Evolutionary conservation across 208 protist species (phyloP).

Genomic region (Leishmania lainsoni): DNA sequence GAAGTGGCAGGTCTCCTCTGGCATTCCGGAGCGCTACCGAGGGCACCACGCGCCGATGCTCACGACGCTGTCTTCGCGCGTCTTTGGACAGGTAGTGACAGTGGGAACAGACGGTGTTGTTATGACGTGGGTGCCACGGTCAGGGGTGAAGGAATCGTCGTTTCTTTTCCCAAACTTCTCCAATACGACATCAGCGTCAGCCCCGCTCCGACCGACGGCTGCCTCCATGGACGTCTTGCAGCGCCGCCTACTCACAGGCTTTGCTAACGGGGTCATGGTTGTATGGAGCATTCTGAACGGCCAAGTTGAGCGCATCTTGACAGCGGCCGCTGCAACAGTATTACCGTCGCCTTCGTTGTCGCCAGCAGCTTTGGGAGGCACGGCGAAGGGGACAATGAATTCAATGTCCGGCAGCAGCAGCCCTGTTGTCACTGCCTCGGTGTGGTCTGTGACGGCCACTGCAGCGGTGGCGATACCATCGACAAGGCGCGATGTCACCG

Average conservation of each 20-base stretch:
- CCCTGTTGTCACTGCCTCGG: background rate
- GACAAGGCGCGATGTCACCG: conserved; percentile 51
- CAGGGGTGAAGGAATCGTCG: conserved; percentile 61
- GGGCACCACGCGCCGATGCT: conserved; percentile 70
- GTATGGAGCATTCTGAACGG: conserved; percentile 88
- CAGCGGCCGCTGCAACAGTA: background rate
- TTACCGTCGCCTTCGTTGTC: background rate
- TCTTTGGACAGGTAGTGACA: conserved; percentile 77
- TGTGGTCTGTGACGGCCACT: background rate
- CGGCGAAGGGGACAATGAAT: background rate
- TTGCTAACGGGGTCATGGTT: conserved; percentile 71
- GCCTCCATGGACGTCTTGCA: conserved; percentile 62
- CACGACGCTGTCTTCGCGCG: conserved; percentile 51
- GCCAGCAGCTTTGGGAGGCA: background rate
- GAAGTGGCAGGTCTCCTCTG: conserved; percentile 55
- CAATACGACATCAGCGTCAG: conserved; percentile 59
- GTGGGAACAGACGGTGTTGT: conserved; percentile 67
- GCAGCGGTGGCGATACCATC: background rate
- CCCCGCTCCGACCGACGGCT: conserved; percentile 45
- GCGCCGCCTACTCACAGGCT: conserved; percentile 77
- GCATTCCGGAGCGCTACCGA: conserved; percentile 57
- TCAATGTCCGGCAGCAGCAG: background rate
- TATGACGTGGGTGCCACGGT: conserved; percentile 76
- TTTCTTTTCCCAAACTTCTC: conserved; percentile 85
- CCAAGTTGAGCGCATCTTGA: conserved; percentile 48